Base-by-base conservation (phyloP, 768 basidiomycete species). In the Tephrocybe sp. region DNA sequence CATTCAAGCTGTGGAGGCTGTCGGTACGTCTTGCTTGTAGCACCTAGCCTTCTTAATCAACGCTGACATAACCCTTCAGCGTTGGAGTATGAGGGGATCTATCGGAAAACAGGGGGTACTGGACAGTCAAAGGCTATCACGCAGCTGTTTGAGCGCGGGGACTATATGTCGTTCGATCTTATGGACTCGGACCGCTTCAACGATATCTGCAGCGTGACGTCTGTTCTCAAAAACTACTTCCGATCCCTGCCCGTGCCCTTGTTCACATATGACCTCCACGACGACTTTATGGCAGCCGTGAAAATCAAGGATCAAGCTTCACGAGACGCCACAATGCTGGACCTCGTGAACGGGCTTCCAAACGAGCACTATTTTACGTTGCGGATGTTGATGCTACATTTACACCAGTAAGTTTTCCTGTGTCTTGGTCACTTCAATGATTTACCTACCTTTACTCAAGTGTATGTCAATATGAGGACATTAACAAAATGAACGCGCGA, bases 191-290 rank as follows among this genome's bases (percentile, higher is more conserved):
- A 96, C 60, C 79, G 86, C 21, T 99, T 98, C 78, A 98, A 96
- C 74, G 97, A 99, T 67, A 93, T 99, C 53, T 93, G 90, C 67
- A 93, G 93, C 54, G 85, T 98, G 54, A 99, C 97, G 1, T 96
- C 93, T 21, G 95, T 98, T 24, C 78, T 99, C 63, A 98, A 99
- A 75, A 90, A 86, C 30, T 98, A 98, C 72, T 91, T 99, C 80
- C 84, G 97, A 24, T 78, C 85, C n/a, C 73, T 99, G 32, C 95
- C 96, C 14, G 80, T 88, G 45, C 97, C 97, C 5, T 75, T 99
- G 44, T 74, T 98, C 58, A 97, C 97, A 1, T 91, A 85, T 63
- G 88, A 89, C 48, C 79, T 97, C 8, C 95, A 98, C 56, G 93
- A 96, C 60, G 83, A 85, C 62, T 96, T 98, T 65, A 86, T 97